Base-by-base conservation (phyloP, 768 basidiomycete genomes). In the Epithele typhae region DNA sequence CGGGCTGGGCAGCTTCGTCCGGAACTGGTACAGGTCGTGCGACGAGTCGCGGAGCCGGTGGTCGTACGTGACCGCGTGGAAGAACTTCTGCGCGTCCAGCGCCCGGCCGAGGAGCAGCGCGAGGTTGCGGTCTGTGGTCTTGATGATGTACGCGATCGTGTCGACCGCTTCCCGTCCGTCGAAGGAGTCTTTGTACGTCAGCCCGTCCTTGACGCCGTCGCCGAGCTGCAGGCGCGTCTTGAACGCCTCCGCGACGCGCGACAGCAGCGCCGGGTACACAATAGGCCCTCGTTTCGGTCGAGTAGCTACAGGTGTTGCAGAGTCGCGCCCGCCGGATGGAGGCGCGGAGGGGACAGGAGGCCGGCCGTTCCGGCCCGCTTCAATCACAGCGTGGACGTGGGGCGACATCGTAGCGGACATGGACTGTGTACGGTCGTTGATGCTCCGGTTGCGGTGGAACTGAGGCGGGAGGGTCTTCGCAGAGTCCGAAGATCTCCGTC, bases 61-160 rank as follows among this genome's bases (percentile, higher is more conserved):
- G 60, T 97, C 95, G 61, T 98, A 99, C 8, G 96, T 97, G 55
- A 99, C 96, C 60, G 98, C 96, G 61, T 99, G 96, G 63, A 99
- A 98, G 69, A 92, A 98, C 69, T 98, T 98, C 65, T 98, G 96
- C 8, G 94, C 87, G 60, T 98, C 96, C 43, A 99, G 72, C 3
- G 96, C 93, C 34, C 96, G 79, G 5, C 96, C 96, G n/a, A 98
- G 77, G 2, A 99, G 74, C 37, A 98, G 70, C 10, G 96, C 96
- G 22, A 99, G 77, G 66, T 96, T 98, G 12, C 96, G 79, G 68
- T 99, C 96, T 5, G 93, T 92, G 3, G 96, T 98, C 69, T 94
- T 94, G 77, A 98, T 96, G 62, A 99, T 95, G 61, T 96, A 92
- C 12, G 92, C 87, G 54, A 99, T 91, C 69, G 92, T 91, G 66